Evolutionary conservation across 306 rosid genomes (phyloP).

Genomic region (Quercus parvula): DNA sequence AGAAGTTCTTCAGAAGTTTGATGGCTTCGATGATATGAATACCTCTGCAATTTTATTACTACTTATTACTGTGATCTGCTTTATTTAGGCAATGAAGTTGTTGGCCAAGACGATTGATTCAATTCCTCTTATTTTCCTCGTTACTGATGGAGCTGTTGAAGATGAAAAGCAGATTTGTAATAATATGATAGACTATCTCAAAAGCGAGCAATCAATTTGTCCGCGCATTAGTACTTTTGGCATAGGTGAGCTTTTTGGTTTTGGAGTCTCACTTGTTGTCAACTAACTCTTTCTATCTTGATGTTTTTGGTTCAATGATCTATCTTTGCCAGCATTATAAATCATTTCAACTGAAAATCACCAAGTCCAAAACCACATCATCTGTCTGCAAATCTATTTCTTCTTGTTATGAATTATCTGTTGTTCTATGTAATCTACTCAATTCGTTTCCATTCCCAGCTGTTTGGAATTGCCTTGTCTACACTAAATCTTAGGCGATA

Average conservation of each 20-base stretch:
- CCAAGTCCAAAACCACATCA: too few relatives aligned
- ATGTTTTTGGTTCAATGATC: background rate
- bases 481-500: background rate
- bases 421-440: background rate
- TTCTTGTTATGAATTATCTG: background rate
- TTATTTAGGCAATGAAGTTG: conserved; percentile 76
- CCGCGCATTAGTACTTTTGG: conserved; percentile 86
- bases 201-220: conserved; percentile 38
- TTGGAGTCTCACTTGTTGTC: background rate
- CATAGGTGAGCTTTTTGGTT: conserved; percentile 60
- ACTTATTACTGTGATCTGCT: conserved; percentile 19
- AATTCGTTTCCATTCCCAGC: background rate
- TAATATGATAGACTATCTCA: conserved; percentile 45
- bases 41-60: background rate
- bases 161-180: conserved; percentile 84
- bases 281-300: background rate
- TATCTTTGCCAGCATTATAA: too few relatives aligned
- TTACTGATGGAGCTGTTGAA: conserved; percentile 88
- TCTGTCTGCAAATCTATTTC: background rate
- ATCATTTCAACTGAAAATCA: too few relatives aligned
- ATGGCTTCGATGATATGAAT: conserved; percentile 5
- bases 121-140: conserved; percentile 73
- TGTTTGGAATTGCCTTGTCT: background rate
- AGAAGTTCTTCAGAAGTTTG: background rate
- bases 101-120: conserved; percentile 47